Evolutionary conservation across 1,139 yeast species (phyloP), one percentile per base, ranked within the genome.

Genomic region (Yamadazyma dushanensis): DNA sequence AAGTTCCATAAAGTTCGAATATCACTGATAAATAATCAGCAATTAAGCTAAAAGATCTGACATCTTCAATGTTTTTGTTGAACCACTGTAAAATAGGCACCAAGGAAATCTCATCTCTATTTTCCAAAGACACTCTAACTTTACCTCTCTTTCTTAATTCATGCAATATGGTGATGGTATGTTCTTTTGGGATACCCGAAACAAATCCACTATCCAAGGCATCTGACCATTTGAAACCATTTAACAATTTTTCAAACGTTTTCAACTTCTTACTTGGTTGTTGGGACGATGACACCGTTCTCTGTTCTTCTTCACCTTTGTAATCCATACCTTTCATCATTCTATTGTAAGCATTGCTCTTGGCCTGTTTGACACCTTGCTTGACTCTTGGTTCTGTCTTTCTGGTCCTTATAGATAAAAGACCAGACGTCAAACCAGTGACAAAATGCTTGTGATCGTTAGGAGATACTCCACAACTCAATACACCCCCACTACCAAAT

Each of bases 321-420:
- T 89, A 92, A 51, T 89, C 96, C 9, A 89, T 76, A 37, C 97
- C 97, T 51, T 92, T 78, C 76, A 88, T 80, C 85, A 89, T 83
- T 54, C 90, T 76, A 33, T 80, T 78, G 59, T 80, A 86, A 17
- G 77, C 73, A 38, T 67, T 67, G 14, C 76, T 59, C 46, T 72
- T 73, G 34, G 57, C 59, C 45, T 61, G 61, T 46, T 70, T 73
- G 18, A 66, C 72, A 11, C 78, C 80, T 48, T 70, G 79, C 41
- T 65, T 64, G 23, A 68, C 80, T 47, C 67, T 73, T 29, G 83
- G 78, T 49, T 76, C 73, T 8, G 87, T 77, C 60, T 85, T 85
- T 53, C 95, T 76, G 0, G 98, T 90, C 56, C 97, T 77, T 36
- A 92, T 83, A 3, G 96, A 83, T 36, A 92, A 66, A 43, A 92